phyloP scores from a whole-genome alignment of 2,329 filamentous ascomycete genomes.

The Monosporascus sp. region DNA sequence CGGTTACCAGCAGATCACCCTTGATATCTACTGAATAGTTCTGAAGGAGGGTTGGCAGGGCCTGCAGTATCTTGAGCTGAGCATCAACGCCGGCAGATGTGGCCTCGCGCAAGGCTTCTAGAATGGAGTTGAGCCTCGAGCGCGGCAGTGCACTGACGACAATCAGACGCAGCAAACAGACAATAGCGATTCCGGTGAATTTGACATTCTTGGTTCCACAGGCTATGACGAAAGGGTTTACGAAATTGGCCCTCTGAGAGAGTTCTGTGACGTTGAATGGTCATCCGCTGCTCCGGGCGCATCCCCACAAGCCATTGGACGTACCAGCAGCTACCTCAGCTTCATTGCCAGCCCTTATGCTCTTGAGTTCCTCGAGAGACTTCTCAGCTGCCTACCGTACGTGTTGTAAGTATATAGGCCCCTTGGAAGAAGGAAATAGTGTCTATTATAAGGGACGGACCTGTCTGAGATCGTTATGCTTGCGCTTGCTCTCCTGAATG shows the following conservation, averaged over 20 bases:
- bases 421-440: neutral
- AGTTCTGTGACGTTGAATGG: conserved; percentile 57
- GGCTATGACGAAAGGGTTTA: conserved; percentile 89
- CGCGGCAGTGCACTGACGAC: conserved; percentile 74
- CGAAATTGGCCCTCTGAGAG: conserved; percentile 72
- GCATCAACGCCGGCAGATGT: conserved; percentile 78
- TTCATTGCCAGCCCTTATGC: conserved; percentile 68
- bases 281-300: neutral
- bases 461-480: conserved; percentile 83
- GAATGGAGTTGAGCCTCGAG: conserved; percentile 74
- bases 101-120: conserved; percentile 83
- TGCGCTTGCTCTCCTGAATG: conserved; percentile 92
- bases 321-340: conserved; percentile 66
- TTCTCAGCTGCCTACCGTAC: conserved; percentile 74
- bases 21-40: conserved; percentile 81
- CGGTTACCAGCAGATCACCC: conserved; percentile 73
- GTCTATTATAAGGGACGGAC: conserved; percentile 36
- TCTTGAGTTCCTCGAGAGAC: conserved; percentile 83
- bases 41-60: conserved; percentile 80
- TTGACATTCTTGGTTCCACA: conserved; percentile 87
- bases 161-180: conserved; percentile 84
- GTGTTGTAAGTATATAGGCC: conserved; percentile 2
- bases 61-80: conserved; percentile 92
- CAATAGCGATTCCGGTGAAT: conserved; percentile 80
- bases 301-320: conserved; percentile 13